Conservation (phyloP, 352 stramenopile genomes). For the Phytophthora tentaculata region DNA sequence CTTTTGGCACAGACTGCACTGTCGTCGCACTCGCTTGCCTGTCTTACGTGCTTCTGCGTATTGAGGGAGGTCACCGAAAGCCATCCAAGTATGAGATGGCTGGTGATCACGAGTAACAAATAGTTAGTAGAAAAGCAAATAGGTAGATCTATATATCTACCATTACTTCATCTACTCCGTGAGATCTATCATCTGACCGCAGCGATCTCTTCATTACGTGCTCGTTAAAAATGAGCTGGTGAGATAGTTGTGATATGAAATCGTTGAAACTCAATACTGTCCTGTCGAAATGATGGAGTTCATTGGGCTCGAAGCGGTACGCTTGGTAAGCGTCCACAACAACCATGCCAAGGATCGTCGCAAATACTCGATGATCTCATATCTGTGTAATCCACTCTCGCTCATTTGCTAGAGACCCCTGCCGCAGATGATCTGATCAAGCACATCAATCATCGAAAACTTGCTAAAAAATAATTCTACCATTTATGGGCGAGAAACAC, state of each 20-base stretch:
- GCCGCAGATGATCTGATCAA: neutral
- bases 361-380: neutral
- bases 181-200: neutral
- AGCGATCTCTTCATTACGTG: neutral
- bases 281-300: neutral
- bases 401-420: neutral
- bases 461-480: conserved; percentile 4
- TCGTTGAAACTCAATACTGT: neutral
- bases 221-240: conserved; percentile 1
- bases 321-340: neutral
- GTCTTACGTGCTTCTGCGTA: neutral
- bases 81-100: neutral
- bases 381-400: neutral
- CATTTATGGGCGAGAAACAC: neutral
- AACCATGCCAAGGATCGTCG: neutral
- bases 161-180: neutral
- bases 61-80: neutral
- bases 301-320: neutral
- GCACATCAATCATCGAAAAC: neutral
- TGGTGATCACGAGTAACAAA: neutral
- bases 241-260: neutral
- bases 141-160: too few species aligned
- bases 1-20: neutral
- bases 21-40: neutral
- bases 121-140: too few species aligned